Base-by-base conservation (phyloP, 2,329 filamentous ascomycete genomes). In the Talaromyces atroroseus region DNA sequence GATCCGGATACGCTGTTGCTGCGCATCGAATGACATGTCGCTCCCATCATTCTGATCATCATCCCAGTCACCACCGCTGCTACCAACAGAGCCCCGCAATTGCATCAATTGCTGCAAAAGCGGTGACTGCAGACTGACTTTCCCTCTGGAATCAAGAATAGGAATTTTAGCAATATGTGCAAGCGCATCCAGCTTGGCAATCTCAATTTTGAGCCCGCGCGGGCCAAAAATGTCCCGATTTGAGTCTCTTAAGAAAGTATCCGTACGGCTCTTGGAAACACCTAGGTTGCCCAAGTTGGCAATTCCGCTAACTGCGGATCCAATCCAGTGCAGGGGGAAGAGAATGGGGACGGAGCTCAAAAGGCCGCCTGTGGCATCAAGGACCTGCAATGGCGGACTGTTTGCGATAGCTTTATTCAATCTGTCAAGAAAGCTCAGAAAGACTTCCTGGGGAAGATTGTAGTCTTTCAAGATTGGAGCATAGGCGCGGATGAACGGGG, bases 361-460 rank as follows among this genome's bases (percentile, higher is more conserved):
- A 3, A 68, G 61, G 12, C 62, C 64, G 1, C 66, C 65, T 14
- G 66, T 66, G 16, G 56, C 62, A 5, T 67, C 63, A 20, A 68
- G 61, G 0, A 64, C 63, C 48, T 66, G 61, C 36, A 69, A 59
- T 8, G 66, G 65, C 3, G 66, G 66, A 21, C 61, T 66, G 52
- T 54, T 63, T 10, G 56, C 46, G 32, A 65, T 60, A 11, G 60
- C 58, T 24, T 64, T 61, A 49, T 68, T 69, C 32, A 68, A 54
- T 21, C 63, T 58, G 52, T 68, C 65, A 23, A 68, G 52, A 51
- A 68, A 67, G 7, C 16, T 36, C n/a, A 66, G 50, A 49, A 68
- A 56, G 21, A 21, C 42, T 50, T 56, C 54, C 34, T 45, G 48
- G 4, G 54, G 54, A 12, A 56, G 23, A 45, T 52, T 47, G 54